phyloP scores from a whole-genome alignment of 345 rosid species.

The Arabidopsis arenosa region DNA sequence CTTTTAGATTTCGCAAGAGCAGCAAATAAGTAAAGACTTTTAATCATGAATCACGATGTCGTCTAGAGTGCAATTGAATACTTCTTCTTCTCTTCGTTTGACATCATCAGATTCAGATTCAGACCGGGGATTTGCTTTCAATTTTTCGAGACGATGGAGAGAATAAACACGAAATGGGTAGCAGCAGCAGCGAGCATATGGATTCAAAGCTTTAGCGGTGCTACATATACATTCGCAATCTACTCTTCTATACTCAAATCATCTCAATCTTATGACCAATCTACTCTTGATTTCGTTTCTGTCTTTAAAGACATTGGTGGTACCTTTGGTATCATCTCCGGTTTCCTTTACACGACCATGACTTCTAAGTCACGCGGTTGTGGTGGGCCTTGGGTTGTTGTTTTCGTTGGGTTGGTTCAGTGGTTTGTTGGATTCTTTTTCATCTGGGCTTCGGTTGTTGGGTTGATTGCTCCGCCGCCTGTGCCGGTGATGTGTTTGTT shows the following conservation, averaged over 20 bases:
- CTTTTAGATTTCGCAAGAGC: constrained; percentile 15
- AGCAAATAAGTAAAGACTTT: background rate
- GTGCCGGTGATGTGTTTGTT: constrained; percentile 78
- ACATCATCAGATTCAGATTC: background rate
- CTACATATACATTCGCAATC: constrained; percentile 81
- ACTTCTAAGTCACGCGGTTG: constrained; percentile 41
- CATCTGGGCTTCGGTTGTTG: constrained; percentile 87
- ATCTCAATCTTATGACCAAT: constrained; percentile 80
- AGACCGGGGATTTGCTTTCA: background rate
- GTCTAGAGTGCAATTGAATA: background rate
- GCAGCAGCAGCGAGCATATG: constrained; percentile 90
- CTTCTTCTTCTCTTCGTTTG: constrained; percentile 7
- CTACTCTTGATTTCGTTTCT: constrained; percentile 90
- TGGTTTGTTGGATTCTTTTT: constrained; percentile 74
- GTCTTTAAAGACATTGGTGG: constrained; percentile 97
- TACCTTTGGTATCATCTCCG: constrained; percentile 76
- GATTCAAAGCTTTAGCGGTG: constrained; percentile 84
- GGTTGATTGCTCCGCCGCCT: constrained; percentile 63
- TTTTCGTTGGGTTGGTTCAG: constrained; percentile 65
- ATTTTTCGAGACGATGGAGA: constrained; percentile 17
- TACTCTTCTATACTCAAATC: constrained; percentile 84
- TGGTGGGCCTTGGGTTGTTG: constrained; percentile 82
- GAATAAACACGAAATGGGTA: constrained; percentile 62
- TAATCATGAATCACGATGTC: background rate
- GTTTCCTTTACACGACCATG: constrained; percentile 71